Conservation (phyloP, 257 asterid species). For the Orobanche coerulescens region DNA sequence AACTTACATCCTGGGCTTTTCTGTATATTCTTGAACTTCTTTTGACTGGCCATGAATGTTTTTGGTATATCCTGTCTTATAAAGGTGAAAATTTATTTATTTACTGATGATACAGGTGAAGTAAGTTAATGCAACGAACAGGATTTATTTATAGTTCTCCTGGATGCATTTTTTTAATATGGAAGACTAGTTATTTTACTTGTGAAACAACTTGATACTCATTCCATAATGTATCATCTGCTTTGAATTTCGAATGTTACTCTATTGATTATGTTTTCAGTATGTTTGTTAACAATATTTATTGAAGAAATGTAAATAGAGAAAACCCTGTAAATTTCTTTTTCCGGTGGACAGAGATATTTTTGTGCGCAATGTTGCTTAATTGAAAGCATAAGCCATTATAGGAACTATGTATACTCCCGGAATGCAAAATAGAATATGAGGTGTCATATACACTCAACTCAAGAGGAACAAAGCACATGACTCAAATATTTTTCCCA, state of each 20-base stretch:
- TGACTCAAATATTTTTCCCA: background rate
- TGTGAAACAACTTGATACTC: conserved; percentile 2
- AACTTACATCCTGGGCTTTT: conserved; percentile 1
- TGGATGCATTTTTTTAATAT: conserved; percentile 5
- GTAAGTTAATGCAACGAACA: background rate
- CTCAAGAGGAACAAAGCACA: background rate
- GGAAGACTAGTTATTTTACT: background rate
- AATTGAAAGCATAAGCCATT: background rate
- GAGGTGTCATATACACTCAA: background rate
- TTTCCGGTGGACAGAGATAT: background rate
- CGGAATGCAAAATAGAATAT: background rate
- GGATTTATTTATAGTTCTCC: background rate
- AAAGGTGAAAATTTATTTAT: background rate
- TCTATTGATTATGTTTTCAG: background rate
- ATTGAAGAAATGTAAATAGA: too few relatives aligned
- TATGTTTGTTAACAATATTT: background rate
- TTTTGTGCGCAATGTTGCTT: background rate
- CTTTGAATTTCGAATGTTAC: background rate
- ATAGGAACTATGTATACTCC: background rate
- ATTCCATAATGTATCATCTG: background rate
- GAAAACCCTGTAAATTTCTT: background rate
- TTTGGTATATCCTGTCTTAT: conserved; percentile 10
- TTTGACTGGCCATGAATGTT: conserved; percentile 12
- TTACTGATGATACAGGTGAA: background rate
- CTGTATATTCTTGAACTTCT: conserved; percentile 10